Evolutionary conservation across 805 yeast genomes (phyloP), one percentile per base, ranked within the genome.

Genomic region (Schwanniomyces polymorphus): DNA sequence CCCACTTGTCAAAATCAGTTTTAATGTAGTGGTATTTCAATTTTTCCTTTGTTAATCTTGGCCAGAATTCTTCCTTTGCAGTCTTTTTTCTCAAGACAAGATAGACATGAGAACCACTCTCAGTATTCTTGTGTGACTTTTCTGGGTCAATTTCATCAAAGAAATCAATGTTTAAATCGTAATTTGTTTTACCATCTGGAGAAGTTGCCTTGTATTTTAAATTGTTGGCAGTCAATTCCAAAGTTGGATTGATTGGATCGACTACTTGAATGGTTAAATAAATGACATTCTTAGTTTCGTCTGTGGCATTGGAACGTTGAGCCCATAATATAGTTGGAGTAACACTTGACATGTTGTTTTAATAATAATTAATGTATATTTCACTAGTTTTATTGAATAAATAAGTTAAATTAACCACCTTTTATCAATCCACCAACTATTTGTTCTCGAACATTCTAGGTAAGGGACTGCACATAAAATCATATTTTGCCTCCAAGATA

Each of bases 1-100:
- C 96, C 99, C 99, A 92, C 68, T 85, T 88, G 74, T 91, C 97
- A 63, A 92, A 92, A 64, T 92, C 98, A 11, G 99, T 92, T 76
- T 88, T 88, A 64, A 92, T 81, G 69, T 80, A 88, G 54, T 84
- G 89, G 51, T 78, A 80, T 65, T 85, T 90, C 61, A 80, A 76
- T 74, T 91, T 89, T 59, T 87, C 91, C 71, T 91, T 91, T 47
- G 91, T 86, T 65, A 92, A 79, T 63, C 98, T 82, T 57, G 99
- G 98, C 99, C 99, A 92, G 77, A 70, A 92, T 63, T 91, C 97
- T 48, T 74, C 81, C 56, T 80, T 75, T 18, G 77, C 64, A 46
- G 79, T 81, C 63, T 80, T 79, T 80, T 94, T 89, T 72, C 86
- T 78, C 54, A 91, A 65, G 44, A 84, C 77, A 51, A 88, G 80